Percentiles rank a stretch among this genome's conserved stretches.
These are phyloP conservation scores for Pueraria montana DNA, from an alignment of 306 rosid genomes.

Conservation along the genomic window DNA sequence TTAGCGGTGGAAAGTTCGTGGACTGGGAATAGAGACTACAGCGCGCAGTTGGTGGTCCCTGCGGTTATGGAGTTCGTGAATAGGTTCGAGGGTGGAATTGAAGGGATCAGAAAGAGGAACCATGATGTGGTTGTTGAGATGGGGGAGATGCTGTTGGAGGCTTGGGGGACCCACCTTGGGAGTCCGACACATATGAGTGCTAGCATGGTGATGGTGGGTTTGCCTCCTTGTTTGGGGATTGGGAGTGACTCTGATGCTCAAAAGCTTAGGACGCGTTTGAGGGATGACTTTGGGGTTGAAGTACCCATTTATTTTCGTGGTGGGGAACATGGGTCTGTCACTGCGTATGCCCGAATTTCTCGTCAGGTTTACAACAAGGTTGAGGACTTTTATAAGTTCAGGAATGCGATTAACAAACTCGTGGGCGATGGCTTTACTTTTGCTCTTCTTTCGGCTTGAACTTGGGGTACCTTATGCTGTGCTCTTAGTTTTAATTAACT, in stretches of 20 bases:
- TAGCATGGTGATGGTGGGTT: constrained; percentile 84
- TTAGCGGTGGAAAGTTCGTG: constrained; percentile 85
- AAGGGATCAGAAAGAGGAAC: constrained; percentile 81
- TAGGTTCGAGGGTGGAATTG: constrained; percentile 82
- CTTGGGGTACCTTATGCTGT: background rate
- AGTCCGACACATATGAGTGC: constrained; percentile 82
- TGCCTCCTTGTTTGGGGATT: constrained; percentile 77
- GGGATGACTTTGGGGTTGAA: constrained; percentile 76
- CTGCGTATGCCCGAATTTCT: constrained; percentile 87
- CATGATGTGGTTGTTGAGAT: constrained; percentile 77
- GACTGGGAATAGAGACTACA: constrained; percentile 90
- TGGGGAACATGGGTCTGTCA: constrained; percentile 57
- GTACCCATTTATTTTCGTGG: constrained; percentile 75
- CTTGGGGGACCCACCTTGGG: constrained; percentile 84
- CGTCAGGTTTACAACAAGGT: constrained; percentile 81
- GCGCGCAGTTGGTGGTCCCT: constrained; percentile 86
- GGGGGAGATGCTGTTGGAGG: constrained; percentile 74
- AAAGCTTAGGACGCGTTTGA: constrained; percentile 63
- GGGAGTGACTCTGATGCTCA: constrained; percentile 61
- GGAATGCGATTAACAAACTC: constrained; percentile 70
- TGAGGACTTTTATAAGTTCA: constrained; percentile 72
- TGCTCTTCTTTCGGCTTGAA: constrained; percentile 59
- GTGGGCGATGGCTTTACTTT: constrained; percentile 69
- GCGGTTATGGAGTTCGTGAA: constrained; percentile 67
- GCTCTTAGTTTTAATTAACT: background rate